Evolutionary conservation across 345 rosid genomes (phyloP).

Genomic region (Rhodamnia rubescens): DNA sequence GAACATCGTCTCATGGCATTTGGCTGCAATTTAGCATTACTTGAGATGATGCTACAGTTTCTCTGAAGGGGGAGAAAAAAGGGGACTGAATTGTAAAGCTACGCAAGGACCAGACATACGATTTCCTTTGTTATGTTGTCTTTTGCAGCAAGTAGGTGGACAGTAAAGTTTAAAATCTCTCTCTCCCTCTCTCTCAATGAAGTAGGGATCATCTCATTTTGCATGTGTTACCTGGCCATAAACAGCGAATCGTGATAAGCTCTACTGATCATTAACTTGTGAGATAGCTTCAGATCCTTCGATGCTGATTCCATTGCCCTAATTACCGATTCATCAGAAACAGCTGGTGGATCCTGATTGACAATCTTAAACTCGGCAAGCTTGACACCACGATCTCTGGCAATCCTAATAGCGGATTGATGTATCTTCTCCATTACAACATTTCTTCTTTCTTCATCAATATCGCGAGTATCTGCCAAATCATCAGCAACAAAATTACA

Average conservation of each 20-base stretch:
- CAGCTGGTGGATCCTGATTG: constrained; percentile 94
- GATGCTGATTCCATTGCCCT: constrained; percentile 63
- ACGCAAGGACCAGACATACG: background rate
- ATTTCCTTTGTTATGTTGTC: background rate
- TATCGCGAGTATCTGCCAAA: constrained; percentile 70
- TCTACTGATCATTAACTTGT: constrained; percentile 85
- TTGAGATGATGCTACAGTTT: background rate
- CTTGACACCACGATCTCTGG: constrained; percentile 47
- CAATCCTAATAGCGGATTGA: constrained; percentile 57
- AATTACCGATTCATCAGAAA: constrained; percentile 51
- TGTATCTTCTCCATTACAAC: constrained; percentile 60
- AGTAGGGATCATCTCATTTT: background rate
- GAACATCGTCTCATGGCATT: background rate
- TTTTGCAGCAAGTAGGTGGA: background rate
- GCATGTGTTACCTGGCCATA: constrained; percentile 75
- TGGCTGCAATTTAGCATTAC: background rate
- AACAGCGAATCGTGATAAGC: constrained; percentile 95
- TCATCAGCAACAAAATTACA: background rate
- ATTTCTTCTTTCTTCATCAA: constrained; percentile 75
- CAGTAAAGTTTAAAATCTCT: background rate
- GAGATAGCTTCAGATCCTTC: constrained; percentile 54
- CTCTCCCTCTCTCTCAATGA: background rate
- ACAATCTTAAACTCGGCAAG: constrained; percentile 71
- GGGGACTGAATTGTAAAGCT: background rate
- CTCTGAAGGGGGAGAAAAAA: background rate